Percentiles rank a stretch among this genome's conserved stretches.
phyloP scores from a whole-genome alignment of 495 filamentous ascomycete species.

The Penicillium egyptiacum region DNA sequence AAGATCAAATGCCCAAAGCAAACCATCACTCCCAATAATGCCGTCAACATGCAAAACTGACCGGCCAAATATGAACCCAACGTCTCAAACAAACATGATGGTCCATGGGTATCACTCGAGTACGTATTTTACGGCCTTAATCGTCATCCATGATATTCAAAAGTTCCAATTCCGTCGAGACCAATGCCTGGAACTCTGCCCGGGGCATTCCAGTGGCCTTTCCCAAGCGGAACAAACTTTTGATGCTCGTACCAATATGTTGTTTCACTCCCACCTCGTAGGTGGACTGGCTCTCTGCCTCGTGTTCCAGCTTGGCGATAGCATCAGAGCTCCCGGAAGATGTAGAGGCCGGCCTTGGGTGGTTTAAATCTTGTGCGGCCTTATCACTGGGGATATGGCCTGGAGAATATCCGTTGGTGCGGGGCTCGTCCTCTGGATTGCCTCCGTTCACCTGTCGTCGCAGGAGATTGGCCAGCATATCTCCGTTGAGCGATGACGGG shows the following conservation, averaged over 20 bases:
- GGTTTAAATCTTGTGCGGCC: slow-evolving; percentile 34
- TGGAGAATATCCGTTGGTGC: slow-evolving; percentile 28
- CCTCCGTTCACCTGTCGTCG: slow-evolving; percentile 31
- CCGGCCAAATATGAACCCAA: slow-evolving; percentile 11
- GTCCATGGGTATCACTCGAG: slow-evolving; percentile 29
- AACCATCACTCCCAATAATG: slow-evolving; percentile 7
- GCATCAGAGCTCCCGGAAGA: slow-evolving; percentile 57
- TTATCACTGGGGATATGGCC: slow-evolving; percentile 21
- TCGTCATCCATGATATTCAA: slow-evolving; percentile 74
- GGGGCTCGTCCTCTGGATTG: slow-evolving; percentile 16
- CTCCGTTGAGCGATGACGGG: slow-evolving; percentile 55
- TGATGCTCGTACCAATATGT: slow-evolving; percentile 83
- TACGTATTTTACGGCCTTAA: slow-evolving; percentile 21
- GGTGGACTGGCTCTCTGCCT: slow-evolving; percentile 61
- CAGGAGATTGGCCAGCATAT: slow-evolving; percentile 42
- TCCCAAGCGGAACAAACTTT: slow-evolving; percentile 82
- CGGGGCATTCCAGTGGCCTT: slow-evolving; percentile 76
- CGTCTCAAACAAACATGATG: slow-evolving; percentile 17
- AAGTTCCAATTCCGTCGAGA: slow-evolving; percentile 77
- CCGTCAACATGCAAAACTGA: slow-evolving; percentile 15
- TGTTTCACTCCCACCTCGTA: slow-evolving; percentile 82
- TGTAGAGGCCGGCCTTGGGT: slow-evolving; percentile 48
- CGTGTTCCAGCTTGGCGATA: slow-evolving; percentile 66
- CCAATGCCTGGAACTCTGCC: slow-evolving; percentile 77
- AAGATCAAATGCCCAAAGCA: background rate